Percentiles rank a stretch among this genome's conserved stretches.
Evolutionary conservation across 257 asterid species (phyloP).

Genomic region (Solanum lycopersicoides): DNA sequence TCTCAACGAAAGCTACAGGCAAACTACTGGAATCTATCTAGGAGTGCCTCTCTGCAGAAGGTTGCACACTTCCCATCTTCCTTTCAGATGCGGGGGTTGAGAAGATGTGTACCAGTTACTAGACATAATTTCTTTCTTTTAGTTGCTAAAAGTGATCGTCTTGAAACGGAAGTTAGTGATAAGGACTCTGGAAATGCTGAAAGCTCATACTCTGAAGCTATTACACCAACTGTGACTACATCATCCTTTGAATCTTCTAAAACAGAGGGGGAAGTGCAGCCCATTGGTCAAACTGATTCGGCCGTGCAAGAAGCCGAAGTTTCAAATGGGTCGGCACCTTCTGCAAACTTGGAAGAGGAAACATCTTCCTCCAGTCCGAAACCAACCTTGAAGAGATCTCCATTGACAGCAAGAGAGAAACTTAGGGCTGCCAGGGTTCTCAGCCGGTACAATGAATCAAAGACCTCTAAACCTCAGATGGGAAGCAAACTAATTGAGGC

Average conservation of each 20-base stretch:
- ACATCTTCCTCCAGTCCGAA: conserved; percentile 12
- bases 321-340: conserved; percentile 9
- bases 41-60: conserved; percentile 15
- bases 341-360: conserved; percentile 14
- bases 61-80: conserved; percentile 12
- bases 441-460: conserved; percentile 72
- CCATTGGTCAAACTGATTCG: neutral
- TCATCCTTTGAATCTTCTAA: neutral
- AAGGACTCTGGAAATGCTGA: neutral
- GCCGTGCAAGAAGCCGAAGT: neutral
- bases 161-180: neutral
- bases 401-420: conserved; percentile 77
- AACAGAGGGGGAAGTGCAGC: neutral
- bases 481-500: conserved; percentile 68
- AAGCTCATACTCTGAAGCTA: neutral
- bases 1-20: conserved; percentile 24
- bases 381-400: conserved; percentile 35
- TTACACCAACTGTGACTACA: neutral
- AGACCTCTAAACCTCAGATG: conserved; percentile 47
- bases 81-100: conserved; percentile 11
- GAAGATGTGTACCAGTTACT: conserved; percentile 3
- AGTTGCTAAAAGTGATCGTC: conserved; percentile 13
- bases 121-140: conserved; percentile 16
- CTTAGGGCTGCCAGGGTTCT: conserved; percentile 91
- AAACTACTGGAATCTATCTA: conserved; percentile 25